Evolutionary conservation across 1,139 yeast genomes (phyloP).

Genomic region (Nakaseomyces uthaithaninus): DNA sequence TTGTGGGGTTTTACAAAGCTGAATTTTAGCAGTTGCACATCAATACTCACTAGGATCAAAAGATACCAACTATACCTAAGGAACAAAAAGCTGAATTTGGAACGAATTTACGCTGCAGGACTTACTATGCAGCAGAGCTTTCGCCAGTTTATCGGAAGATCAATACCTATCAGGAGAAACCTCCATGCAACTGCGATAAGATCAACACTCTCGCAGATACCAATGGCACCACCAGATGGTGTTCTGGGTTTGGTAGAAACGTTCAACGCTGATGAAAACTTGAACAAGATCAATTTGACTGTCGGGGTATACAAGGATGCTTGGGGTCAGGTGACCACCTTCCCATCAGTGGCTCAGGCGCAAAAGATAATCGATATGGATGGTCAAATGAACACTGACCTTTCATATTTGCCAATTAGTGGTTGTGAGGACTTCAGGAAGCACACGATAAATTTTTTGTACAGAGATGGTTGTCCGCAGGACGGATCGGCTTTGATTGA

Average conservation of each 20-base stretch:
- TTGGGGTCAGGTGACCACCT: slow-evolving; percentile 76
- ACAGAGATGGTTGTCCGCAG: slow-evolving; percentile 45
- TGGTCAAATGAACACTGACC: slow-evolving; percentile 44
- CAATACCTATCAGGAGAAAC: not conserved
- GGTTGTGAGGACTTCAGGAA: slow-evolving; percentile 63
- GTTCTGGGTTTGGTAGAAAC: slow-evolving; percentile 61
- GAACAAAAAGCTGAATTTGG: no score
- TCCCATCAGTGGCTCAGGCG: slow-evolving; percentile 74
- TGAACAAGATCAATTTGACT: slow-evolving; percentile 74
- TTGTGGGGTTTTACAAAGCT: no score
- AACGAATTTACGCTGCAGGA: no score
- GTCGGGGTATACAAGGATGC: slow-evolving; percentile 92
- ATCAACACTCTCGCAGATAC: slow-evolving; percentile 16
- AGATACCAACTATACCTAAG: no score
- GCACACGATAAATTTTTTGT: slow-evolving; percentile 63
- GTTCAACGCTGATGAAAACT: slow-evolving; percentile 45
- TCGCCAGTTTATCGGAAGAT: not conserved
- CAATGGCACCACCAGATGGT: slow-evolving; percentile 60
- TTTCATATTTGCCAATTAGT: slow-evolving; percentile 52
- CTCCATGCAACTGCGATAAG: slow-evolving; percentile 1
- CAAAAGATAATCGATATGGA: slow-evolving; percentile 34
- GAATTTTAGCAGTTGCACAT: no score
- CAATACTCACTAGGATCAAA: no score
- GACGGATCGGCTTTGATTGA: slow-evolving; percentile 23
- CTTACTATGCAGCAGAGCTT: not conserved